Evolutionary conservation across 2,329 filamentous ascomycete species (phyloP), one percentile per base, ranked within the genome.

Genomic region (Pezicula neosporulosa): DNA sequence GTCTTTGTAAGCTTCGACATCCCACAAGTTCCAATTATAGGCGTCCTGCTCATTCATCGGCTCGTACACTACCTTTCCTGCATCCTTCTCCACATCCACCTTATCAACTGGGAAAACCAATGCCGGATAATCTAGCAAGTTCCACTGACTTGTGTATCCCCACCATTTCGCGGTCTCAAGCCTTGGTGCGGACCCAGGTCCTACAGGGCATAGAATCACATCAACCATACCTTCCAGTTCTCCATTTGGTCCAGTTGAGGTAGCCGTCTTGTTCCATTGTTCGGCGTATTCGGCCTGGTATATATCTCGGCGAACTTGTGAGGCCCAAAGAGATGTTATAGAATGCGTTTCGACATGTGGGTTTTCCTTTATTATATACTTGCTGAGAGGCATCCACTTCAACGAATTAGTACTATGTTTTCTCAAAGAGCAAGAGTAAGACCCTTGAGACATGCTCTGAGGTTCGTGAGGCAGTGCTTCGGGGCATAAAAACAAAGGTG

Each of bases 61-160:
- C 48, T 58, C 47, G 59, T 65, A 71, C 6, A 59, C 56, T 51
- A 50, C 60, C 49, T 50, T 54, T 24, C 39, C 61, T 48, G 2
- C 58, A 52, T 55, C 56, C 55, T 68, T 65, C 35, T 47, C 52
- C 6, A 62, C 49, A 56, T 67, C 57, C 33, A 70, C 60, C 48
- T 61, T 65, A 16, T 67, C 68, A 2, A 78, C 80, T 0, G 85
- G 85, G 61, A 89, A 86, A 0, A 82, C 74, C 2, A 79, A 65
- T 9, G 74, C 77, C 0, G 85, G 82, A 63, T 86, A 87, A 63
- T 89, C 84, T 1, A 89, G 74, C 39, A 88, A 60, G 62, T 89
- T 89, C 83, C 84, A 89, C 54, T 83, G 77, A 0, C 77, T 70
- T 0, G 83, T 86, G 58, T 89, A 89, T 1, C 77, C 77, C 83